Evolutionary conservation across 1,139 yeast genomes (phyloP).

Genomic region (Pneumocystis canis): DNA sequence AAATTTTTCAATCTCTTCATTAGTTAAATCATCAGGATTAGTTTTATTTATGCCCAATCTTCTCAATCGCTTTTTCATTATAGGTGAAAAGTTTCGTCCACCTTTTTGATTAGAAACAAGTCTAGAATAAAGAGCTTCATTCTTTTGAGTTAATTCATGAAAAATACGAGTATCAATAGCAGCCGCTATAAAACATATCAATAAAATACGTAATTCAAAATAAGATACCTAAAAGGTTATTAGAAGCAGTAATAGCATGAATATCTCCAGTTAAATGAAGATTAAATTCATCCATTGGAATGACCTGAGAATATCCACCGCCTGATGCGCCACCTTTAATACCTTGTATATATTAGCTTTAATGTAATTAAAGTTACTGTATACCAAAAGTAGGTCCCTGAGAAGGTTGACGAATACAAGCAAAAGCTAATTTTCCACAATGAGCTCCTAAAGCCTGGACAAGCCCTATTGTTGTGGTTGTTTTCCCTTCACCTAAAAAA

Average conservation of each 20-base stretch:
- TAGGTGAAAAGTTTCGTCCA: constrained; percentile 56
- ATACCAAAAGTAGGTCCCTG: constrained; percentile 99
- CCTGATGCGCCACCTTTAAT: constrained; percentile 74
- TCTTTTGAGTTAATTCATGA: constrained; percentile 90
- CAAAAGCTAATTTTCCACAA: constrained; percentile 70
- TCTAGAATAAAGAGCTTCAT: constrained; percentile 72
- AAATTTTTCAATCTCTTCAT: constrained; percentile 60
- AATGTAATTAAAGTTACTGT: constrained; percentile 39
- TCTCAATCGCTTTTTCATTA: constrained; percentile 62
- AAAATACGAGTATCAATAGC: constrained; percentile 96
- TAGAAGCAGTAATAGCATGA: constrained; percentile 93
- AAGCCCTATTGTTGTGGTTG: constrained; percentile 91
- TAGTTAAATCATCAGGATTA: constrained; percentile 67
- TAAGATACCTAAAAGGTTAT: constrained; percentile 44
- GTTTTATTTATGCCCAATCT: constrained; percentile 72
- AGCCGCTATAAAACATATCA: constrained; percentile 41
- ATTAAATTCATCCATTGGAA: constrained; percentile 98
- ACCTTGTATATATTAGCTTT: not conserved
- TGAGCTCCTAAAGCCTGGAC: constrained; percentile 96
- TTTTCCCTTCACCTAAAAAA: constrained; percentile 83
- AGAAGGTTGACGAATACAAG: constrained; percentile 94
- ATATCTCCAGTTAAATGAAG: constrained; percentile 97
- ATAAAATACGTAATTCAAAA: not conserved
- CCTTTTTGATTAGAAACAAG: constrained; percentile 83
- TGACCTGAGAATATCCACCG: constrained; percentile 96